These are phyloP conservation scores for Globisporangium megalacanthum DNA, from an alignment of 352 stramenopile species.

Conservation along the genomic window DNA sequence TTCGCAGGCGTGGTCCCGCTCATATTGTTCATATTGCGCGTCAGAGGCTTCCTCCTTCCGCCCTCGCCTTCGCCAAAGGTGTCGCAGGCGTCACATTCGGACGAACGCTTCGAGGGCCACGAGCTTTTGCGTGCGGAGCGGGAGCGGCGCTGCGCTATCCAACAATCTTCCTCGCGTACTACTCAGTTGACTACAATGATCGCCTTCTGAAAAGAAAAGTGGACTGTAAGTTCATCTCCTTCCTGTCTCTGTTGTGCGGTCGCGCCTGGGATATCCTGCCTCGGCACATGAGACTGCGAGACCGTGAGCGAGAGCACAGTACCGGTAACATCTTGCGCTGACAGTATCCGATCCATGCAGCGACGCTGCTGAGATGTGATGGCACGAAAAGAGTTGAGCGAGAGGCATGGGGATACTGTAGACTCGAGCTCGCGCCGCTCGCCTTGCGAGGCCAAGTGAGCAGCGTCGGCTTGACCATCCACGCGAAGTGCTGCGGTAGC, in stretches of 20 bases:
- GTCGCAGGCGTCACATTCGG: neutral
- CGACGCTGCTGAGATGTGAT: too few species aligned
- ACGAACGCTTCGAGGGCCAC: neutral
- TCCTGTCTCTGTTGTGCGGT: conserved; percentile 1
- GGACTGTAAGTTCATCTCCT: neutral
- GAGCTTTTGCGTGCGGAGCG: neutral
- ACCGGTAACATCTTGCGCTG: too few species aligned
- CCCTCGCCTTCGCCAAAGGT: neutral
- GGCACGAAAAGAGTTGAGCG: too few species aligned
- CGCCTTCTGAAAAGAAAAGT: neutral
- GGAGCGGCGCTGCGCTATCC: too few species aligned
- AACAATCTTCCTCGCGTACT: too few species aligned
- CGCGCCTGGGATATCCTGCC: neutral
- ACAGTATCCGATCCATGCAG: too few species aligned
- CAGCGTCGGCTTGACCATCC: neutral
- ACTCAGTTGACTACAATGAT: neutral
- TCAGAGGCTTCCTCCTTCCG: neutral
- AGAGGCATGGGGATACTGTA: too few species aligned
- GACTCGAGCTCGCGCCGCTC: too few species aligned
- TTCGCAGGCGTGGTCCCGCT: too few species aligned
- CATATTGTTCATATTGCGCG: too few species aligned
- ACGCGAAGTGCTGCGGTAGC: neutral
- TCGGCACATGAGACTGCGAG: neutral
- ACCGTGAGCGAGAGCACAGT: neutral
- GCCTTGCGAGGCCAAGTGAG: neutral